Conservation (phyloP, 352 stramenopile species). For the Phytophthora boehmeriae region DNA sequence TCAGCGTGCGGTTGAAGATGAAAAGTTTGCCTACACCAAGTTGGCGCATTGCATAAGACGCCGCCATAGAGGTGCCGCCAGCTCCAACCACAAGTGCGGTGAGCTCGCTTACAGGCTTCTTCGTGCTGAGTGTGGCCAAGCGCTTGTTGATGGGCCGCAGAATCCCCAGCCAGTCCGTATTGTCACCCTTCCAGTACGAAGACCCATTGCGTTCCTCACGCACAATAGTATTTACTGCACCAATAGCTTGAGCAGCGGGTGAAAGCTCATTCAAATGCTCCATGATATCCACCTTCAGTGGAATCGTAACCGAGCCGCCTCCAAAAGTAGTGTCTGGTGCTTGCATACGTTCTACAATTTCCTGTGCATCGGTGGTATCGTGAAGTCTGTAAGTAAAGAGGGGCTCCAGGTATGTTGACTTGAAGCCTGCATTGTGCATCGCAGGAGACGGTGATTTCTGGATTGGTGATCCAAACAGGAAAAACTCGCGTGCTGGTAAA, state of each 20-base stretch:
- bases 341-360: slow-evolving; percentile 56
- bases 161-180: slow-evolving; percentile 99
- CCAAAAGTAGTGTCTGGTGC: slow-evolving; percentile 74
- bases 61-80: slow-evolving; percentile 95
- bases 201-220: slow-evolving; percentile 52
- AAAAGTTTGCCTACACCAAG: slow-evolving; percentile 86
- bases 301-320: slow-evolving; percentile 97
- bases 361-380: slow-evolving; percentile 60
- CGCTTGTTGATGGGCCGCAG: slow-evolving; percentile 89
- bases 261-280: slow-evolving; percentile 93
- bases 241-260: slow-evolving; percentile 94
- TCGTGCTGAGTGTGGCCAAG: slow-evolving; percentile 22
- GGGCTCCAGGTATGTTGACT: slow-evolving; percentile 73
- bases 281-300: slow-evolving; percentile 97
- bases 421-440: slow-evolving; percentile 98
- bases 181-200: slow-evolving; percentile 90
- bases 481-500: slow-evolving; percentile 84
- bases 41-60: slow-evolving; percentile 92
- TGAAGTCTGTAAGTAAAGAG: slow-evolving; percentile 90
- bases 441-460: slow-evolving; percentile 94
- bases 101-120: slow-evolving; percentile 29
- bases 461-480: slow-evolving; percentile 97
- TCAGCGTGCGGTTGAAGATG: slow-evolving; percentile 96
- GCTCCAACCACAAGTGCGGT: slow-evolving; percentile 89
- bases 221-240: slow-evolving; percentile 98